Percentiles rank a stretch among this genome's conserved stretches.
Evolutionary conservation across 352 stramenopile genomes (phyloP).

Genomic region (Albugo candida): DNA sequence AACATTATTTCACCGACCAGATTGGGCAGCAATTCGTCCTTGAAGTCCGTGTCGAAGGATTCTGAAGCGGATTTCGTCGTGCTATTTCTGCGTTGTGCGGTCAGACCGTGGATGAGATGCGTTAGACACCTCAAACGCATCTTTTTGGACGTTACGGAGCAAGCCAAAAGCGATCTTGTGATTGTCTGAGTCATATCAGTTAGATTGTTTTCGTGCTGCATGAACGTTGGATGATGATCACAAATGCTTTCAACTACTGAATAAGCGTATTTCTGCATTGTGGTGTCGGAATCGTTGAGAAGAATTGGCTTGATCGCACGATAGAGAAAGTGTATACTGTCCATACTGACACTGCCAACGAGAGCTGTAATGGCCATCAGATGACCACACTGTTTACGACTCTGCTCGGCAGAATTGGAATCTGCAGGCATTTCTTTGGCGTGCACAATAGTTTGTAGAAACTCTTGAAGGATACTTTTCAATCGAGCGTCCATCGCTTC

Average conservation of each 20-base stretch:
- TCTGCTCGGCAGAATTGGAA: slow-evolving; percentile 13
- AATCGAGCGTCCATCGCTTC: slow-evolving; percentile 46
- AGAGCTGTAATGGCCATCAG: slow-evolving; percentile 65
- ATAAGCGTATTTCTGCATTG: slow-evolving; percentile 82
- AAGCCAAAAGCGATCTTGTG: slow-evolving; percentile 86
- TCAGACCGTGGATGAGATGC: slow-evolving; percentile 55
- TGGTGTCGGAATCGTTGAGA: slow-evolving; percentile 61
- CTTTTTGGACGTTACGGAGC: slow-evolving; percentile 87
- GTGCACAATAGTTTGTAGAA: slow-evolving; percentile 66
- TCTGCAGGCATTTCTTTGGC: slow-evolving; percentile 25
- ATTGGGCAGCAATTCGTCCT: slow-evolving; percentile 71
- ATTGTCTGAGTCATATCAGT: slow-evolving; percentile 87
- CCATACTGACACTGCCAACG: slow-evolving; percentile 54
- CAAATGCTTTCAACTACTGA: slow-evolving; percentile 73
- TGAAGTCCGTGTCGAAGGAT: slow-evolving; percentile 23
- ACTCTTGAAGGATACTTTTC: slow-evolving; percentile 79
- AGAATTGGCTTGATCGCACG: slow-evolving; percentile 79
- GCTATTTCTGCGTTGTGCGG: slow-evolving; percentile 25
- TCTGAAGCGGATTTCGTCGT: slow-evolving; percentile 3
- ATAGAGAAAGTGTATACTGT: slow-evolving; percentile 61
- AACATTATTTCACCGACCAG: slow-evolving; percentile 91
- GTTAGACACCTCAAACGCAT: slow-evolving; percentile 87
- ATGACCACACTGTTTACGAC: slow-evolving; percentile 47
- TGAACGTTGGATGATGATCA: slow-evolving; percentile 62
- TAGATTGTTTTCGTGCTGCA: slow-evolving; percentile 56